Evolutionary conservation across 2,329 filamentous ascomycete genomes (phyloP), one percentile per base, ranked within the genome.

Genomic region (Neonectria punicea): DNA sequence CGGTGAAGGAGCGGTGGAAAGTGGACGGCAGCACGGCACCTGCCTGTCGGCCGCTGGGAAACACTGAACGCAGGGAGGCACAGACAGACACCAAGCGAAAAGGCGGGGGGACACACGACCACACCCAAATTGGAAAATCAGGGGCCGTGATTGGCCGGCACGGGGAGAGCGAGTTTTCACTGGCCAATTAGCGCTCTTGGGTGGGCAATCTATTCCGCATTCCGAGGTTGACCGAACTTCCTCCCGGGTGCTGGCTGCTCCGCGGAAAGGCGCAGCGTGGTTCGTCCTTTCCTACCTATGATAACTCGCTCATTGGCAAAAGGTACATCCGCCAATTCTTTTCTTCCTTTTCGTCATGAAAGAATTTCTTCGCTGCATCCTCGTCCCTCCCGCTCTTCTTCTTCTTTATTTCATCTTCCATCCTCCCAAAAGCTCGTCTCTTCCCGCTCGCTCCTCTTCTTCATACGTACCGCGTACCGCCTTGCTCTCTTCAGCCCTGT

Each of bases 61-160:
- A 13, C n/a, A 41, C 39, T 32, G 39, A 51, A n/a, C 18, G 32
- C 39, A 49, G 7, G 54, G 32, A 39, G 46, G 34, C 34, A 39
- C 36, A 39, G 22, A 39, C 34, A 39, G 22, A 51, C 30, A 51
- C 30, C 30, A 9, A 55, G 57, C 49, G 20, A 53, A 39, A 25
- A 25, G 51, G 49, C 49, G 43, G 59, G 30, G 10, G 28, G 25
- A 49, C 65, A 67, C 58, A 62, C 62, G 49, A 64, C 34, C 55
- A 50, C 43, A 58, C 50, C 58, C 50, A 55, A 67, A 76, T 77
- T 77, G 60, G 69, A 62, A 77, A 77, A 72, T 56, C 57, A 44
- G 57, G 63, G n/a, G 60, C 58, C 53, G 47, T 72, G 67, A 76
- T 77, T 77, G 74, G 75, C 50, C 22, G 49, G 63, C 44, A 50